Evolutionary conservation across 2,329 filamentous ascomycete species (phyloP).

Genomic region (Talaromyces piceae): DNA sequence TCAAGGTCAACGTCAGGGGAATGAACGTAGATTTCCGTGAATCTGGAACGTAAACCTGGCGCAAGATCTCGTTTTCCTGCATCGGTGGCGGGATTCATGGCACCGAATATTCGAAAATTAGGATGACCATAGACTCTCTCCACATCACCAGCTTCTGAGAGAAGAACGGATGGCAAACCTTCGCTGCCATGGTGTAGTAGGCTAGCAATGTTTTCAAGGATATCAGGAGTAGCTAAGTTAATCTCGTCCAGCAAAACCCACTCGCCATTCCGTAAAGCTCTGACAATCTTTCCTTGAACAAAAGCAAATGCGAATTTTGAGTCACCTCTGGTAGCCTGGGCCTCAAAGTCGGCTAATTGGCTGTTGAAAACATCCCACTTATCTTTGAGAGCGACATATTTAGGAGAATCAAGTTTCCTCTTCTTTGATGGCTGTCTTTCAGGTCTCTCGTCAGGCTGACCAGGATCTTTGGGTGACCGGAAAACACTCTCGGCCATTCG

Average conservation of each 20-base stretch:
- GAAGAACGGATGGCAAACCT: constrained; percentile 69
- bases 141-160: constrained; percentile 90
- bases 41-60: constrained; percentile 78
- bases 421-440: constrained; percentile 65
- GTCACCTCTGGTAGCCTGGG: constrained; percentile 63
- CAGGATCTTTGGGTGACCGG: constrained; percentile 44
- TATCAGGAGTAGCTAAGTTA: constrained; percentile 90
- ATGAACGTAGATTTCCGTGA: constrained; percentile 91
- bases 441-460: constrained; percentile 31
- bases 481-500: constrained; percentile 75
- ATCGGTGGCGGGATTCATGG: constrained; percentile 98
- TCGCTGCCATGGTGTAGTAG: constrained; percentile 67
- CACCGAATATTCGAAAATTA: constrained; percentile 91
- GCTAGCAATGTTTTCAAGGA: constrained; percentile 86
- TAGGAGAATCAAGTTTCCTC: constrained; percentile 51
- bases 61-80: constrained; percentile 92
- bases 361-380: constrained; percentile 76
- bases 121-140: constrained; percentile 84
- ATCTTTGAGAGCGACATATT: constrained; percentile 49
- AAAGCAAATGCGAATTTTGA: constrained; percentile 89
- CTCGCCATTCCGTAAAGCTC: constrained; percentile 90
- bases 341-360: constrained; percentile 69
- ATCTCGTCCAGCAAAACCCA: constrained; percentile 98
- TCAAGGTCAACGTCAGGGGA: constrained; percentile 82
- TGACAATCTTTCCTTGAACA: constrained; percentile 90